phyloP scores from a whole-genome alignment of 2,329 filamentous ascomycete genomes.

The Paecilomyces formosus region DNA sequence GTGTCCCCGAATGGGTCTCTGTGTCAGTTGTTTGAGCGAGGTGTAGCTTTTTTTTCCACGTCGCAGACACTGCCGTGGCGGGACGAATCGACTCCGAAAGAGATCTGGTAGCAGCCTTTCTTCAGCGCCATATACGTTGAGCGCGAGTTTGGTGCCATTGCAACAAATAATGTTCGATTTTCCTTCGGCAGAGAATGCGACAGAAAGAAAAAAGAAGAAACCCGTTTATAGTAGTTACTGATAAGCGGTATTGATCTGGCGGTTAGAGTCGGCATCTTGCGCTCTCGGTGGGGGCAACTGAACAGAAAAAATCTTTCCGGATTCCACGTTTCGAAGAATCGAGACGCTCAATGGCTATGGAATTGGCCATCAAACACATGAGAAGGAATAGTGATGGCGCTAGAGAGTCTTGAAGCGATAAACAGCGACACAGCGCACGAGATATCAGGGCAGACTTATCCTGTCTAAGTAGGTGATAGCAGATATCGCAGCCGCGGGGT shows the following conservation, averaged over 20 bases:
- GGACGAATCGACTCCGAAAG: not conserved
- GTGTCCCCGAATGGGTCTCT: not conserved
- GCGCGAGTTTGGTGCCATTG: not conserved
- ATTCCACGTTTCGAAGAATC: not conserved
- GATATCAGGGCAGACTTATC: not conserved
- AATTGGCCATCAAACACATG: not conserved
- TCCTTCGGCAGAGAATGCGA: no score
- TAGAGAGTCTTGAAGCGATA: not conserved
- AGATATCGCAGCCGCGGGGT: not conserved
- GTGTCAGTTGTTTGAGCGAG: not conserved
- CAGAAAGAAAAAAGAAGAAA: not conserved
- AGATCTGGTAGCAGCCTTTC: not conserved
- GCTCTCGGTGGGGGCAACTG: not conserved
- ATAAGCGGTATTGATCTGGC: not conserved
- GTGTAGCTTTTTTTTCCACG: not conserved
- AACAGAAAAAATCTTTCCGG: not conserved
- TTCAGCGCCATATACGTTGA: not conserved
- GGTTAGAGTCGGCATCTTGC: not conserved
- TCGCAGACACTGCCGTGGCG: not conserved
- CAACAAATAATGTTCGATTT: no score
- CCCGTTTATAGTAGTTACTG: not conserved
- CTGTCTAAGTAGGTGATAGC: not conserved
- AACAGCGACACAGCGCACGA: not conserved
- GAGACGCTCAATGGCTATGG: not conserved
- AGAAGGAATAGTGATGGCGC: not conserved